These are phyloP conservation scores for Xanthoceras sorbifolium DNA, from an alignment of 345 rosid genomes.

Conservation along the genomic window DNA sequence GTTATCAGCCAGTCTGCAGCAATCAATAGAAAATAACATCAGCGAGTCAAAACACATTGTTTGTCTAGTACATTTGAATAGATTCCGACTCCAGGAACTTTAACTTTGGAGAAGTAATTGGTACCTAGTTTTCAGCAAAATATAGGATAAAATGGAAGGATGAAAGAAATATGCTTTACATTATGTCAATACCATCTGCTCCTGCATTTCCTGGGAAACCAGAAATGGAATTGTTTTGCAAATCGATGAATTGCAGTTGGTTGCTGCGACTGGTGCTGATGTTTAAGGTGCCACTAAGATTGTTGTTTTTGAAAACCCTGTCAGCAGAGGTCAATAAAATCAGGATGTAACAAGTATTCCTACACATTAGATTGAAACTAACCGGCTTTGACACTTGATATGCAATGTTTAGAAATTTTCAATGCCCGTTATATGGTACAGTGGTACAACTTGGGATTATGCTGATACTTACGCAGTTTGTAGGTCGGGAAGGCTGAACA, in stretches of 20 bases:
- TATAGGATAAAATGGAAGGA: background rate
- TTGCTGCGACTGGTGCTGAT: constrained; percentile 44
- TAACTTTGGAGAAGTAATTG: background rate
- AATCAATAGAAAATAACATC: background rate
- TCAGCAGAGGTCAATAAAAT: constrained; percentile 1
- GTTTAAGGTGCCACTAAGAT: constrained; percentile 50
- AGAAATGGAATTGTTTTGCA: constrained; percentile 51
- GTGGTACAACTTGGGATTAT: background rate
- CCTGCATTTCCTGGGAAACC: constrained; percentile 10
- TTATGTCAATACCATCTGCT: constrained; percentile 42
- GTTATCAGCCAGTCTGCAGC: constrained; percentile 57
- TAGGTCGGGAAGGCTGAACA: constrained; percentile 57
- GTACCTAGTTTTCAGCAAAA: background rate
- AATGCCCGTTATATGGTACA: background rate
- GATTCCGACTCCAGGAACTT: background rate
- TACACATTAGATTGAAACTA: background rate
- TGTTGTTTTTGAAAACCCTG: constrained; percentile 52
- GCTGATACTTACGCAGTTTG: constrained; percentile 64
- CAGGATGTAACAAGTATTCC: background rate
- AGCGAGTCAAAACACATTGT: background rate
- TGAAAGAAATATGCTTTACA: constrained; percentile 20
- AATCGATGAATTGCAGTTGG: constrained; percentile 53
- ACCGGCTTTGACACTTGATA: background rate
- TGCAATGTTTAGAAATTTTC: background rate
- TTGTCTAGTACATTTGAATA: background rate